Evolutionary conservation across 1,284 basidiomycete species (phyloP), one percentile per base, ranked within the genome.

Genomic region (Calocybe gambosa): DNA sequence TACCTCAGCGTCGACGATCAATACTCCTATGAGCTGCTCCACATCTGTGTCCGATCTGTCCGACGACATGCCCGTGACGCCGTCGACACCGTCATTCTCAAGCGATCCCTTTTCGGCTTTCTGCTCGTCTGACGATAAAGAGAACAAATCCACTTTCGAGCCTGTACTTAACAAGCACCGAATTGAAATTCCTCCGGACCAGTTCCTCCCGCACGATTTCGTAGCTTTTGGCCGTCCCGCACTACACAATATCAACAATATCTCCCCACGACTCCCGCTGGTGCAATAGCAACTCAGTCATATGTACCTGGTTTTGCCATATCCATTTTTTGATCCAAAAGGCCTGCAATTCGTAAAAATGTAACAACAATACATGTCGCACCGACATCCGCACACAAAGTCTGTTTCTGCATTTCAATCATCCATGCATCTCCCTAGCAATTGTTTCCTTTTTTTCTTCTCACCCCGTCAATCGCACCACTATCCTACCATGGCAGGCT

Each of bases 41-140:
- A 85, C 82, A 5, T 77, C 79, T 25, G 71, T 76, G 28, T 89
- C 86, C 18, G 85, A 89, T 59, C 58, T 76, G 50, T 89, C 86
- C 25, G 85, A 89, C 53, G 86, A 89, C 58, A 85, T 88, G 75
- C 87, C 87, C 18, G 68, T 79, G 53, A 90, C 88, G 10, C 87
- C 88, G 2, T 78, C 80, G 33, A 87, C 83, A 42, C 85, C 85
- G 1, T 67, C 68, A 59, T 67, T 77, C 62, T 61, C 73, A 62
- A 76, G 72, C 46, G 80, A 82, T 62, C 64, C 70, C 5, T 80
- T 82, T 65, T 71, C 78, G 39, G 66, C 70, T 44, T 66, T 70
- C 51, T 63, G 75, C 59, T 73, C 78, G 13, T 79, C 82, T 50
- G 75, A 77, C 48, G 82, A 89, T 66, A 89, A 90, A 74, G 87